Base-by-base conservation (phyloP, 108 stramenopile species). In the Schizochytrium sp. region DNA sequence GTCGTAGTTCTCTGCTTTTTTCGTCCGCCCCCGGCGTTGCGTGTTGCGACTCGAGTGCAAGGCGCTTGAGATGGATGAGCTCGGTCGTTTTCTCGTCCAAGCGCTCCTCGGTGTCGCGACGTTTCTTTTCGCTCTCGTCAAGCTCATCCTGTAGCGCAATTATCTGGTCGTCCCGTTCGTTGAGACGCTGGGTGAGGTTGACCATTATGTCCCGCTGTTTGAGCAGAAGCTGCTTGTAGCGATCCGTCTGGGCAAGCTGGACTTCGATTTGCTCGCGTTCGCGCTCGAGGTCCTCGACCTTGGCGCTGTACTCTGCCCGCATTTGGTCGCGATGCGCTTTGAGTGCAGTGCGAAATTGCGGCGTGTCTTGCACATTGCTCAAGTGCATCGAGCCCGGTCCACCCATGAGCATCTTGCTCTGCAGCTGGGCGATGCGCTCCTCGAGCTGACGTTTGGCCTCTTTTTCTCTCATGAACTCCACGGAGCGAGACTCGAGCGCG, bases 141-240 rank as follows among this genome's bases (percentile, higher is more conserved):
- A 95, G 93, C 91, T 95, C 95, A 51, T 95, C 94, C 63, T 95
- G 93, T 3, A 95, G 93, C 44, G 93, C 93, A 58, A 92, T 71
- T 60, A 95, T 94, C 71, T 89, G 89, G 44, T 93, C 92, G 60
- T 95, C 95, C 4, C 95, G 92, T 60, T 94, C 95, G 72, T 93
- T 94, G 5, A 95, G 88, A 6, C 95, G 91, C 91, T 95, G 95
- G 19, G 95, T 95, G 41, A 95, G 90, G 5, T 93, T 93, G 34
- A 95, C 93, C 94, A 95, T 95, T 72, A 95, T 95, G 87, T 95
- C 95, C n/a, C 95, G 88, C 89, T 95, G 95, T 72, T 94, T 94
- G 88, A 95, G 88, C 51, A 95, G 89, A 34, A 95, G 91, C 25
- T 93, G 93, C 90, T 94, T 94, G 87, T 94, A 94, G 51, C 94